Percentiles rank a stretch among this genome's conserved stretches.
These are phyloP conservation scores for Clonostachys chloroleuca DNA, from an alignment of 2,329 filamentous ascomycete species.

Conservation along the genomic window DNA sequence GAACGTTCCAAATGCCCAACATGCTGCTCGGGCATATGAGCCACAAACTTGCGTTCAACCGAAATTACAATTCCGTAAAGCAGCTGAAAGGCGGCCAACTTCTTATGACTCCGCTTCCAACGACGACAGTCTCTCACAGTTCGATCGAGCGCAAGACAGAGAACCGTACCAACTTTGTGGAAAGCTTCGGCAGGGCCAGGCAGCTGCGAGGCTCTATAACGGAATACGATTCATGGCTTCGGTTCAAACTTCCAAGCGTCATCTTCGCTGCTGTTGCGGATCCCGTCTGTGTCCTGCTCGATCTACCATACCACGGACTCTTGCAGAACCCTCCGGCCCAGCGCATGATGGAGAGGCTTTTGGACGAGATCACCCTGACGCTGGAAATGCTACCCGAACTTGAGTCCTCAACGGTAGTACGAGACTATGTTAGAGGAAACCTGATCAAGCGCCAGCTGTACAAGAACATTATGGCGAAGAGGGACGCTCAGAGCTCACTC, in stretches of 20 bases:
- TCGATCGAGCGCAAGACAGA: conserved; percentile 8
- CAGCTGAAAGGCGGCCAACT: conserved; percentile 25
- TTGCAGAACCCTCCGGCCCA: conserved; percentile 62
- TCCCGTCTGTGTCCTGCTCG: conserved; percentile 74
- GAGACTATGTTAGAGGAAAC: conserved; percentile 50
- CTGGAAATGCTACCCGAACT: conserved; percentile 73
- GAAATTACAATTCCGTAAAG: conserved; percentile 28
- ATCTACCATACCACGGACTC: conserved; percentile 69
- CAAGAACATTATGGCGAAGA: conserved; percentile 28
- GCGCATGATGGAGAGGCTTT: conserved; percentile 63
- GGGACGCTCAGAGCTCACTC: conserved; percentile 58
- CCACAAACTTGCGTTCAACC: conserved; percentile 38
- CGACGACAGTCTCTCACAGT: conserved; percentile 4
- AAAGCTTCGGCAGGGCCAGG: conserved; percentile 5
- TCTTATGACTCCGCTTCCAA: conserved; percentile 17
- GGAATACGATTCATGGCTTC: conserved; percentile 46
- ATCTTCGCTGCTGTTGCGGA: conserved; percentile 75
- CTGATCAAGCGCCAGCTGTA: conserved; percentile 57
- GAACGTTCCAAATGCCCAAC: conserved; percentile 60
- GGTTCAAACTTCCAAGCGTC: conserved; percentile 73
- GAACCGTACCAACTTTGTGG: conserved; percentile 12
- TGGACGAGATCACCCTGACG: conserved; percentile 71
- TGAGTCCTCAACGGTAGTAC: conserved; percentile 52
- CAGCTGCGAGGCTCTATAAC: conserved; percentile 2
- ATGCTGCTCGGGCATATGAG: conserved; percentile 68